Evolutionary conservation across 768 basidiomycete species (phyloP).

Genomic region (Leucosporidium yakuticum): DNA sequence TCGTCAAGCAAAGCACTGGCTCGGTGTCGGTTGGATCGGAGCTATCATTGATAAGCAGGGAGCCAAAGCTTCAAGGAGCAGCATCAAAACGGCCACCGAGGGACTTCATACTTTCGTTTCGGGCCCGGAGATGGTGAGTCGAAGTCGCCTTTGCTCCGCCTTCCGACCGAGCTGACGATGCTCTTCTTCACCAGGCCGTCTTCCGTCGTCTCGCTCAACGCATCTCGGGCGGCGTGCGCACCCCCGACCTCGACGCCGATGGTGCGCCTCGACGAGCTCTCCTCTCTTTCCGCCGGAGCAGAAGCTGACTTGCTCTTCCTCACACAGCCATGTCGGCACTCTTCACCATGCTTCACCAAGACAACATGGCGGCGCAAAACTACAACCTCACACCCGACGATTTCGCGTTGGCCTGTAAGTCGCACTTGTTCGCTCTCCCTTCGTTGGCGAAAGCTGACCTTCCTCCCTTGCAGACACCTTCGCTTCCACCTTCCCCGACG

Average conservation of each 20-base stretch:
- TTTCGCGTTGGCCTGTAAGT: not conserved
- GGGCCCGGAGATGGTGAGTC: not conserved
- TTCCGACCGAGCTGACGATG: too few species aligned
- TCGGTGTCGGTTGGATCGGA: slow-evolving; percentile 5
- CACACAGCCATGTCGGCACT: not conserved
- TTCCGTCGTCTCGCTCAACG: slow-evolving; percentile 5
- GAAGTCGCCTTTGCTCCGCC: not conserved
- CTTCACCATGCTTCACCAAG: not conserved
- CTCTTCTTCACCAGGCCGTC: not conserved
- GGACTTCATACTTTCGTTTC: slow-evolving; percentile 2
- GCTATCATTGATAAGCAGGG: not conserved
- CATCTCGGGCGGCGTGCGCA: not conserved
- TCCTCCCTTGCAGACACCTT: not conserved
- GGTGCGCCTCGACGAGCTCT: not conserved
- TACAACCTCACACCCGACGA: slow-evolving; percentile 1
- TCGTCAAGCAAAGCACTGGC: slow-evolving; percentile 5
- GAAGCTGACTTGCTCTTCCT: too few species aligned
- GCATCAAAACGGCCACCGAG: slow-evolving; percentile 1
- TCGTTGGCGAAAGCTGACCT: not conserved
- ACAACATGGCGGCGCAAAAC: not conserved
- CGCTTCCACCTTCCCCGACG: slow-evolving; percentile 1
- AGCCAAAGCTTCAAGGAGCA: not conserved
- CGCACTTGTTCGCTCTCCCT: not conserved
- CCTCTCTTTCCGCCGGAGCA: not conserved
- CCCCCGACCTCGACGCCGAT: not conserved